Evolutionary conservation across 192 early-diverging fungal species (phyloP), one percentile per base, ranked within the genome.

Genomic region (Kickxella alabastrina): DNA sequence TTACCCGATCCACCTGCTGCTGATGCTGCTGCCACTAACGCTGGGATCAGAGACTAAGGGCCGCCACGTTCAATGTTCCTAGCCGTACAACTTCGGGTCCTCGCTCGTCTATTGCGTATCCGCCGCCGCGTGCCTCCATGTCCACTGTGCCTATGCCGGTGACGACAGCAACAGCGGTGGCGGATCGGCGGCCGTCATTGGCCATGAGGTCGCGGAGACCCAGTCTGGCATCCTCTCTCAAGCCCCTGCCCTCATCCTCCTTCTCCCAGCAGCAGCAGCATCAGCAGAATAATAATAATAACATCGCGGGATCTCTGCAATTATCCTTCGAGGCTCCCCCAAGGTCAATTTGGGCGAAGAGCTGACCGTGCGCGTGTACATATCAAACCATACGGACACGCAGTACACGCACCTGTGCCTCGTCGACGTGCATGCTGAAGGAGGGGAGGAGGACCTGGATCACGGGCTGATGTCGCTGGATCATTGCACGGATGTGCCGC

Each of bases 271-370:
- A 36, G 19, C 47, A 29, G 12, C 47, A 18, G 9, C 47, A 49
- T 29, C 19, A 17, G 4, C 47, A 49, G 32, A 32, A 32, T 3
- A 35, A 43, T 32, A 35, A 37, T 3, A 42, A 43, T 15, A 23
- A 35, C 25, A 57, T 48, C 2, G n/a, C n/a, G n/a, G 47, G 47
- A 19, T 36, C 47, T 14, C 31, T 49, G 32, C 47, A 41, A 19
- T 24, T 75, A 17, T 54, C 64, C 2, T 75, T 75, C 44, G 56
- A 67, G 10, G 71, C 64, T 9, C 64, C 71, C 28, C 52, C 59
- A 67, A 55, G 21, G 64, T 49, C 10, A 7, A 3, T 0, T 51
- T 75, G 10, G 71, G 71, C 4, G 41, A 63, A n/a, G 44, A 59
- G 26, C 24, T 75, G 12, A 32, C 42, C 6, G 71, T 75, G 4